These are phyloP conservation scores for Acanthamoeba sp. DNA, from an alignment of 208 protist species.

Conservation along the genomic window DNA sequence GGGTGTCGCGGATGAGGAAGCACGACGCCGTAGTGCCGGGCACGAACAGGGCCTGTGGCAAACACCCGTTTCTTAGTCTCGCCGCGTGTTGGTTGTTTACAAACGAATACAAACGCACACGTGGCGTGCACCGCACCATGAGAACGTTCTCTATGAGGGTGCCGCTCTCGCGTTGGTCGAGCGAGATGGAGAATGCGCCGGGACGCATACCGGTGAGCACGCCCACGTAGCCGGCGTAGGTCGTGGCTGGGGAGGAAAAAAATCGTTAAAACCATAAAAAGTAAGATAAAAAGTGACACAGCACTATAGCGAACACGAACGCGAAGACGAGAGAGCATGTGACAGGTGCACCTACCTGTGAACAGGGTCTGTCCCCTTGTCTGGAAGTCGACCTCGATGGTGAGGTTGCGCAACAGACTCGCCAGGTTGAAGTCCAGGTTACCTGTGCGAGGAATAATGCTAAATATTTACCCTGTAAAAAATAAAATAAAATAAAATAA, in stretches of 20 bases:
- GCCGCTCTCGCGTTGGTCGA: constrained; percentile 64
- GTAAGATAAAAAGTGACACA: no score
- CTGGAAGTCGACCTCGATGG: constrained; percentile 77
- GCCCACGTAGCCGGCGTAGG: constrained; percentile 74
- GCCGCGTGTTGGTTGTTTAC: no score
- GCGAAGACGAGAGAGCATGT: no score
- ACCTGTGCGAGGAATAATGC: not conserved
- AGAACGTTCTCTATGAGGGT: not conserved
- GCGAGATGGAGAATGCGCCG: constrained; percentile 40
- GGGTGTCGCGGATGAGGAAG: constrained; percentile 43
- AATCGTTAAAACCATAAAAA: no score
- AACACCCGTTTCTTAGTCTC: no score
- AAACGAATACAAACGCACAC: no score
- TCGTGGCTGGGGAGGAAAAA: constrained; percentile 65
- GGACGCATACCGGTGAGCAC: constrained; percentile 67
- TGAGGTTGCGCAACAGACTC: constrained; percentile 54
- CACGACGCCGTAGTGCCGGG: constrained; percentile 28
- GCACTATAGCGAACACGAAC: no score
- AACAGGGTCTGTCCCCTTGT: constrained; percentile 56
- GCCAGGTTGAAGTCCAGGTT: constrained; percentile 61
- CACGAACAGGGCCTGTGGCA: constrained; percentile 15
- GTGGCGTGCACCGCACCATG: not conserved
- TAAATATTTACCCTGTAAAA: no score
- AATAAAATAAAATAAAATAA: not conserved
- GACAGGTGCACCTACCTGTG: no score